These are phyloP conservation scores for Pythium pyrilobum DNA, from an alignment of 352 stramenopile species.

Conservation along the genomic window DNA sequence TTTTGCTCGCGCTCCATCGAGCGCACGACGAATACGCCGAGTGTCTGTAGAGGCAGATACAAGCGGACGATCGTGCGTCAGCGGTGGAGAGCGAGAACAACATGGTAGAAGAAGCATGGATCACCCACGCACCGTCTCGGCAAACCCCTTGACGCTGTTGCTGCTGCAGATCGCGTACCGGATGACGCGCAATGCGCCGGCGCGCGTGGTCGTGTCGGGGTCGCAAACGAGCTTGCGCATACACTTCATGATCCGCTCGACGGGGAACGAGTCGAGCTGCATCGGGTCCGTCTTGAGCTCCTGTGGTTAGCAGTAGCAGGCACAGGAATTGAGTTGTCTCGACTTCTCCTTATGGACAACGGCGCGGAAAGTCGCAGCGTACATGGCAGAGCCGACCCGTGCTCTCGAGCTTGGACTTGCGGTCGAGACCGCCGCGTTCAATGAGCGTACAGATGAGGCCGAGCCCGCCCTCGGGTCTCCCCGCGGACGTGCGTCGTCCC, in stretches of 20 bases:
- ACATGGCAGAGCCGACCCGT: constrained; percentile 72
- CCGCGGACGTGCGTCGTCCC: constrained; percentile 25
- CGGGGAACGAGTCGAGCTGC: constrained; percentile 75
- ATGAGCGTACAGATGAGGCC: constrained; percentile 80
- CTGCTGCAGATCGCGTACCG: constrained; percentile 83
- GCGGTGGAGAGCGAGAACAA: not conserved
- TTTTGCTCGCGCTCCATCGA: constrained; percentile 86
- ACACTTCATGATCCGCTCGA: constrained; percentile 76
- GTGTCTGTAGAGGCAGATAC: constrained; percentile 22
- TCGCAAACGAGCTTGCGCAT: constrained; percentile 74
- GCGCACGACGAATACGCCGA: constrained; percentile 82
- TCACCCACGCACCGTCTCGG: constrained; percentile 38
- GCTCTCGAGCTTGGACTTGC: constrained; percentile 86
- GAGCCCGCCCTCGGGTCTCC: constrained; percentile 48
- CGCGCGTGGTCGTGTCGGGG: constrained; percentile 71
- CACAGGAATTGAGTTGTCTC: too few species aligned
- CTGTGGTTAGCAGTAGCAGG: not conserved
- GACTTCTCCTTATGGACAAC: too few species aligned
- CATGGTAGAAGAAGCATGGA: not conserved
- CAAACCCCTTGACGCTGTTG: constrained; percentile 55
- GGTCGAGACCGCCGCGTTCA: constrained; percentile 74
- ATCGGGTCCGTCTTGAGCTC: constrained; percentile 85
- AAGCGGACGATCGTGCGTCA: not conserved
- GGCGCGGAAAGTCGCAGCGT: not conserved
- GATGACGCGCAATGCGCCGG: constrained; percentile 68